Percentiles rank a stretch among this genome's conserved stretches.
phyloP scores from a whole-genome alignment of 2,329 filamentous ascomycete species.

The Phialophora verrucosa region DNA sequence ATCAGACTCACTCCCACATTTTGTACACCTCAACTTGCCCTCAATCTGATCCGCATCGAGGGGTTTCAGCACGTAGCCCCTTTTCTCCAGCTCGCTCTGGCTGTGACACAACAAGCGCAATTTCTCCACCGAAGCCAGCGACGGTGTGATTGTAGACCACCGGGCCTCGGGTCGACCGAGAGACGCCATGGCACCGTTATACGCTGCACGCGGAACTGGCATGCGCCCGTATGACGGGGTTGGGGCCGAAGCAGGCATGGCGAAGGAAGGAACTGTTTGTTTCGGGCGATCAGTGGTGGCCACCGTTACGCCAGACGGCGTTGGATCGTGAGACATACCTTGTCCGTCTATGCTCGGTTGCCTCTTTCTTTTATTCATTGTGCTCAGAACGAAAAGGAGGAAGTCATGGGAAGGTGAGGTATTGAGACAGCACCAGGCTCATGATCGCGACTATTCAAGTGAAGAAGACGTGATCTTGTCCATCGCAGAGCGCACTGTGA shows the following conservation, averaged over 20 bases:
- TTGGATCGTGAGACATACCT: not conserved
- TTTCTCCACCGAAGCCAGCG: slow-evolving; percentile 20
- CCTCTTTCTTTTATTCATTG: not conserved
- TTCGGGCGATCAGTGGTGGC: not conserved
- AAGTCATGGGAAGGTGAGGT: not conserved
- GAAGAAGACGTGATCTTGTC: not conserved
- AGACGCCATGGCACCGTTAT: not conserved
- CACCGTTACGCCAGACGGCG: not conserved
- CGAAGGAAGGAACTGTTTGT: not conserved
- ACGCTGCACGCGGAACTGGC: not conserved
- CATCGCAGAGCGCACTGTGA: not conserved
- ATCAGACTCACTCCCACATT: slow-evolving; percentile 25
- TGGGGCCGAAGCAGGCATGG: not conserved
- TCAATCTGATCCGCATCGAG: slow-evolving; percentile 29
- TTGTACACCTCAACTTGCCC: slow-evolving; percentile 27
- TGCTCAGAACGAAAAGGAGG: not conserved
- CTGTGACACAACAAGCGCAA: slow-evolving; percentile 31
- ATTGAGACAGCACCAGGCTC: not conserved
- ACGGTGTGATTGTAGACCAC: slow-evolving; percentile 31
- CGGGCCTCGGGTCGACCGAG: not conserved
- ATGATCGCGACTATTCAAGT: not conserved
- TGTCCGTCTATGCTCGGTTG: not conserved
- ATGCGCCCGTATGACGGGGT: not conserved
- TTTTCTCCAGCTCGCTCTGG: slow-evolving; percentile 18
- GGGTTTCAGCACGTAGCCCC: slow-evolving; percentile 32